phyloP scores from a whole-genome alignment of 1,284 basidiomycete species.

The Pterulicium gracile region DNA sequence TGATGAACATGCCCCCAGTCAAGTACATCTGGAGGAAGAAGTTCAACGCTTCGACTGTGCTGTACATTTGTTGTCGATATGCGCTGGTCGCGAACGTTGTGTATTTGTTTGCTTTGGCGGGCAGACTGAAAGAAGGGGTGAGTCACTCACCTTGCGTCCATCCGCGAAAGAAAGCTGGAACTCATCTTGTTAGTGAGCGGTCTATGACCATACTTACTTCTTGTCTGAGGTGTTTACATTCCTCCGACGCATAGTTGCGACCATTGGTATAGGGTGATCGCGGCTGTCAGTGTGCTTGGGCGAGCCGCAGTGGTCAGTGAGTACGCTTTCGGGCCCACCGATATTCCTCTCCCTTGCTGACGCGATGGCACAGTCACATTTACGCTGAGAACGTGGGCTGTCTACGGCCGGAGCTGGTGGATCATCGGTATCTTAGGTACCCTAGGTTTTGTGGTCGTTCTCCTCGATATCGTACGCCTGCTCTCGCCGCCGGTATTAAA shows the following conservation, averaged over 20 bases:
- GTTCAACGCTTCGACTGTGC: conserved; percentile 19
- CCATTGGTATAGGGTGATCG: conserved; percentile 19
- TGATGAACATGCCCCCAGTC: conserved; percentile 11
- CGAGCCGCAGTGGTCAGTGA: conserved; percentile 21
- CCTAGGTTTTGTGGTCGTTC: conserved; percentile 17
- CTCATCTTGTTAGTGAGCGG: neutral
- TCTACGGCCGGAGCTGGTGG: conserved; percentile 17
- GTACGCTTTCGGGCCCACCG: too few species aligned
- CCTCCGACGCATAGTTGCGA: too few species aligned
- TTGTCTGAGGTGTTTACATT: too few species aligned
- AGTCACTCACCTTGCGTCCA: neutral
- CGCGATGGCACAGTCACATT: conserved; percentile 23
- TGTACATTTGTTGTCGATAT: conserved; percentile 25
- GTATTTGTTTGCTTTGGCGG: conserved; percentile 19
- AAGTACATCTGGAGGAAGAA: conserved; percentile 21
- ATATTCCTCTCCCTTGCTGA: too few species aligned
- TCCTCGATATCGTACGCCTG: conserved; percentile 22
- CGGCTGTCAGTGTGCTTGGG: conserved; percentile 21
- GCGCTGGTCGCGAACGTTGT: conserved; percentile 23
- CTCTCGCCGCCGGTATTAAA: too few species aligned
- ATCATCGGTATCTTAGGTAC: conserved; percentile 17
- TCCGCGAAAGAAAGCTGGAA: neutral
- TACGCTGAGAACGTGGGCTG: conserved; percentile 21
- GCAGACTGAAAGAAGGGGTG: conserved; percentile 15
- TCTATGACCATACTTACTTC: neutral